Evolutionary conservation across 345 rosid species (phyloP), one percentile per base, ranked within the genome.

Genomic region (Acer saccharum): DNA sequence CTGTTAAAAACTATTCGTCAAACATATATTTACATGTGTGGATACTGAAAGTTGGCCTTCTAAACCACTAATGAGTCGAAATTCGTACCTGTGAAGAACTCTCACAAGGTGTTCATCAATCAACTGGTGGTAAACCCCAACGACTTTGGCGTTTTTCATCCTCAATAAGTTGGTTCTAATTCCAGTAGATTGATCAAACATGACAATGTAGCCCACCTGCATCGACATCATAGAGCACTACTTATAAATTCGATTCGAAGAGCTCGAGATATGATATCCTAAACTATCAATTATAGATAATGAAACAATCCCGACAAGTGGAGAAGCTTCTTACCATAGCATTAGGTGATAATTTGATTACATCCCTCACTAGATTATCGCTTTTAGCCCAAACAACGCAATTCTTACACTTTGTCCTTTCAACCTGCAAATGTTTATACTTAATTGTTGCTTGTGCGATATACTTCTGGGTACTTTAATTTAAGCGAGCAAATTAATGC

Each of bases 311-410:
- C 62, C 4, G 17, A 70, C 65, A 39, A 73, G 72, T 48, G 8
- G 76, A 41, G 46, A 48, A 77, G 70, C 69, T 73, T 57, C 84
- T 86, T 85, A 96, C 98, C 77, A 55, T 74, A 62, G 81, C 65
- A 86, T 91, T 82, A 4, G 91, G 78, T 60, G 93, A 88, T 79
- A 71, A 84, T 71, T 68, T 91, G 77, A 96, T 88, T 35, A 96
- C 67, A 67, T 90, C 99, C 81, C 92, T 92, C 1, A 87, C 91
- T 64, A 96, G 84, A 80, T 48, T 87, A 79, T 96, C 99, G 8
- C 95, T 92, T 88, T 96, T 96, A 14, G 97, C 95, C 99, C 98
- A 94, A 75, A 94, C 77, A 32, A 96, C 67, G 82, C 99, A 96
- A 55, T 88, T 94, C 79, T 80, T 83, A 81, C 99, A 94, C 72